phyloP scores from a whole-genome alignment of 371 early-diverging fungal species.

The Chytridium lagenaria region DNA sequence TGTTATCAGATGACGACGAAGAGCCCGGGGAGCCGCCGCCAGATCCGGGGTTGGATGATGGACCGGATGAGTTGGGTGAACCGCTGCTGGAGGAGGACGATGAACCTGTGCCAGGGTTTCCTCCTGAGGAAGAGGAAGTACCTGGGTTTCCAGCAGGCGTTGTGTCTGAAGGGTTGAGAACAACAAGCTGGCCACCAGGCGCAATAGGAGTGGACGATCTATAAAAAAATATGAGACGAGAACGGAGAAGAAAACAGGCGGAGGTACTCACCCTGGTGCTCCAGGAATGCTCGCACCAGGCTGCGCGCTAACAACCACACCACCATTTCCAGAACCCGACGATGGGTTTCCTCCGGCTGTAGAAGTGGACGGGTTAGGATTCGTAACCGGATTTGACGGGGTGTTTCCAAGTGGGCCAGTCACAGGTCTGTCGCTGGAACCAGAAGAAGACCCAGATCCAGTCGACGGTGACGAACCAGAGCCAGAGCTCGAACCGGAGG shows the following conservation, averaged over 20 bases:
- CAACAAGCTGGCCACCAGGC: background rate
- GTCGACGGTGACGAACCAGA: too few relatives aligned
- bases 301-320: background rate
- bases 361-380: too few relatives aligned
- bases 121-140: background rate
- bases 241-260: background rate
- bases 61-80: background rate
- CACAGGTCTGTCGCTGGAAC: too few relatives aligned
- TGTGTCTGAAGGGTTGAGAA: background rate
- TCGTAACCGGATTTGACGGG: too few relatives aligned
- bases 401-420: too few relatives aligned
- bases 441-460: too few relatives aligned
- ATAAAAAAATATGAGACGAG: background rate
- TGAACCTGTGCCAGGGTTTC: too few relatives aligned
- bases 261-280: background rate
- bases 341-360: background rate
- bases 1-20: too few relatives aligned
- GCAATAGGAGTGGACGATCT: background rate
- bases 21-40: background rate
- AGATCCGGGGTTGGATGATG: background rate
- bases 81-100: background rate
- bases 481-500: too few relatives aligned
- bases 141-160: background rate
- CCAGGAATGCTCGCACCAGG: background rate
- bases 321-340: background rate